phyloP scores from a whole-genome alignment of 129 eudicot species.

The Helianthus annuus region DNA sequence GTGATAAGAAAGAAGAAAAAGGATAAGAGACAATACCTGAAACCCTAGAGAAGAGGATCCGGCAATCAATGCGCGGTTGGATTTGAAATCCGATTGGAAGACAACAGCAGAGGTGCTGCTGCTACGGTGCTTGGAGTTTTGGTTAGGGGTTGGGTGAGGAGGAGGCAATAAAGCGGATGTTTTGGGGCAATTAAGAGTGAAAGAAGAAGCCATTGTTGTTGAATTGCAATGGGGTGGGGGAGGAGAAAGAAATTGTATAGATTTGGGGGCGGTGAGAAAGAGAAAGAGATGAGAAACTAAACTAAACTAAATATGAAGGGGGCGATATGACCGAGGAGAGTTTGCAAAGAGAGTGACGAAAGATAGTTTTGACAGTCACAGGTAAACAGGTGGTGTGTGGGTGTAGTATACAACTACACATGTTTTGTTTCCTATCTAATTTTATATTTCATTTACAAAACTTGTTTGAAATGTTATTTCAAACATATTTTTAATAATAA shows the following conservation, averaged over 20 bases:
- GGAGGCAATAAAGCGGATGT: slow-evolving; percentile 34
- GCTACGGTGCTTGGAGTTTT: slow-evolving; percentile 23
- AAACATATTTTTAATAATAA: no score
- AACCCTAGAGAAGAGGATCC: slow-evolving; percentile 37
- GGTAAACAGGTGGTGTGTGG: not conserved
- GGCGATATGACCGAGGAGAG: slow-evolving; percentile 29
- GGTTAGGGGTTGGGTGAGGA: slow-evolving; percentile 39
- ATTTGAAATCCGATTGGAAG: slow-evolving; percentile 38
- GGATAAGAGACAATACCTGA: slow-evolving; percentile 30
- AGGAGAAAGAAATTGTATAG: slow-evolving; percentile 19
- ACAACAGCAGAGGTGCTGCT: slow-evolving; percentile 15
- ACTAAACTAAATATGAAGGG: slow-evolving; percentile 6
- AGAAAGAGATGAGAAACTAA: slow-evolving; percentile 10
- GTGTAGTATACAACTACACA: no score
- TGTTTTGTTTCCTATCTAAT: no score
- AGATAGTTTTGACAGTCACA: not conserved
- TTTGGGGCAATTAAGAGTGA: slow-evolving; percentile 64
- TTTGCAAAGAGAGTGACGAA: not conserved
- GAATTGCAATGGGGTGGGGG: slow-evolving; percentile 25
- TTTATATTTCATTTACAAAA: no score
- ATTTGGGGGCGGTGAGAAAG: slow-evolving; percentile 37
- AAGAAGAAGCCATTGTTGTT: slow-evolving; percentile 64
- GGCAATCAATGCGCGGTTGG: slow-evolving; percentile 37
- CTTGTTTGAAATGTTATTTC: no score
- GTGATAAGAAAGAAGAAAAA: not conserved